Percentiles rank a stretch among this genome's conserved stretches.
Conservation (phyloP, 345 rosid species). For the Triadica sebifera region DNA sequence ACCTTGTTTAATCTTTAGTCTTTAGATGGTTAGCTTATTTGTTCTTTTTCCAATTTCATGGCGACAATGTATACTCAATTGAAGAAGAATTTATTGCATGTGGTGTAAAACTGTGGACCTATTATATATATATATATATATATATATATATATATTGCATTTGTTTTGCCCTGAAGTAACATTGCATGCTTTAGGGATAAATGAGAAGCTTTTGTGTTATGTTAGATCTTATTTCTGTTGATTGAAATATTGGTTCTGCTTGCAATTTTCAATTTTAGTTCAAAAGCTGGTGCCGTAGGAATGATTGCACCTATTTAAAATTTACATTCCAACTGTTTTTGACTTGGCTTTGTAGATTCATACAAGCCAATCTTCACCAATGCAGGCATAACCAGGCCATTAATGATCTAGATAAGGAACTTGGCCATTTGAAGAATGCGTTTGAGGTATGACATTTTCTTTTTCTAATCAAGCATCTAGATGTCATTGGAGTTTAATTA, state of each 20-base stretch:
- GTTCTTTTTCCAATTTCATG: neutral
- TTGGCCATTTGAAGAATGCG: conserved; percentile 64
- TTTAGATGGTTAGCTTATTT: too few relatives aligned
- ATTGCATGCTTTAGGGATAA: too few relatives aligned
- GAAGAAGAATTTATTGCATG: neutral
- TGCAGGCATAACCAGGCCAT: conserved; percentile 96
- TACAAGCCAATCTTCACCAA: conserved; percentile 93
- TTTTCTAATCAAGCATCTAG: neutral
- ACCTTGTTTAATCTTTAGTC: neutral
- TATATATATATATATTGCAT: too few relatives aligned
- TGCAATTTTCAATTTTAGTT: too few relatives aligned
- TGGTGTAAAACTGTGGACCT: too few relatives aligned
- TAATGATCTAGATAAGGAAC: conserved; percentile 91
- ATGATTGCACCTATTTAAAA: too few relatives aligned
- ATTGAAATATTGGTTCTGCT: too few relatives aligned
- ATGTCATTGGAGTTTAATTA: neutral
- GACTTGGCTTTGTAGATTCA: conserved; percentile 56
- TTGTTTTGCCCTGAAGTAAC: neutral
- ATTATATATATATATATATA: too few relatives aligned
- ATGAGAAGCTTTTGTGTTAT: too few relatives aligned
- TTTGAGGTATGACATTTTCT: conserved; percentile 59
- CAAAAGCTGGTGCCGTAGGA: too few relatives aligned
- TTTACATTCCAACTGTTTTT: neutral
- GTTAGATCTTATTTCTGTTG: too few relatives aligned
- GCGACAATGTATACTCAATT: neutral